Percentiles rank a stretch among this genome's conserved stretches.
These are phyloP conservation scores for Colletotrichum sp. DNA, from an alignment of 2,329 filamentous ascomycete genomes.

Conservation along the genomic window DNA sequence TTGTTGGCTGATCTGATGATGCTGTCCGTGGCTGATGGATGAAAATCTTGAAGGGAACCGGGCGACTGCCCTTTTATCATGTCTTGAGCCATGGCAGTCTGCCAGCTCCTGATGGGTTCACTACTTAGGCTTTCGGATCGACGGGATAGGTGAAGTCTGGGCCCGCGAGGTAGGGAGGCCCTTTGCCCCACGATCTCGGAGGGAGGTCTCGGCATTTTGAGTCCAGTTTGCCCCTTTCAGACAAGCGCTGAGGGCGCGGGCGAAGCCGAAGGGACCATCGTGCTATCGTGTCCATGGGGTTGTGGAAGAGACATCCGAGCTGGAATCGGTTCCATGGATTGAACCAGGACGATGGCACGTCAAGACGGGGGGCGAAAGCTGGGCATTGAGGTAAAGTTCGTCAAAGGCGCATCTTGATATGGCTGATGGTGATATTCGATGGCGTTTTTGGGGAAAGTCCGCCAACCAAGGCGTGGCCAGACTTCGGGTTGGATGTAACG, in stretches of 20 bases:
- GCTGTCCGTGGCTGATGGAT: not conserved
- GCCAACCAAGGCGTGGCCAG: conserved; percentile 10
- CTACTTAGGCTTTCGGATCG: not conserved
- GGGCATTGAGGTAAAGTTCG: not conserved
- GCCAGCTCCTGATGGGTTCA: not conserved
- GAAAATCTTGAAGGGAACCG: not conserved
- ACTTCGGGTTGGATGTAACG: conserved; percentile 1
- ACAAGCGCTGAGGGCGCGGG: not conserved
- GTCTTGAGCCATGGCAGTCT: not conserved
- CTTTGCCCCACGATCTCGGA: not conserved
- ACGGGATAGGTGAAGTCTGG: not conserved
- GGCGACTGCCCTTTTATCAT: conserved; percentile 8
- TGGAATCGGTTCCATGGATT: not conserved
- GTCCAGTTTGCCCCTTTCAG: conserved; percentile 6
- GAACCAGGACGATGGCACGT: not conserved
- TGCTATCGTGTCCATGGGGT: not conserved
- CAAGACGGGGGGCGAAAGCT: not conserved
- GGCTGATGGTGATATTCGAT: not conserved
- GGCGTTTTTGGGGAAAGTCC: not conserved
- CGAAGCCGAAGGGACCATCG: not conserved
- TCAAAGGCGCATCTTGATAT: not conserved
- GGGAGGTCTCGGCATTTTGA: conserved; percentile 1
- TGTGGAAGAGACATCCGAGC: conserved; percentile 10
- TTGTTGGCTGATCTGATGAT: not conserved
- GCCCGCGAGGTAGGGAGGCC: not conserved